Conservation (phyloP, 2,329 filamentous ascomycete species). For the Pyrenophora tritici-repentis region DNA sequence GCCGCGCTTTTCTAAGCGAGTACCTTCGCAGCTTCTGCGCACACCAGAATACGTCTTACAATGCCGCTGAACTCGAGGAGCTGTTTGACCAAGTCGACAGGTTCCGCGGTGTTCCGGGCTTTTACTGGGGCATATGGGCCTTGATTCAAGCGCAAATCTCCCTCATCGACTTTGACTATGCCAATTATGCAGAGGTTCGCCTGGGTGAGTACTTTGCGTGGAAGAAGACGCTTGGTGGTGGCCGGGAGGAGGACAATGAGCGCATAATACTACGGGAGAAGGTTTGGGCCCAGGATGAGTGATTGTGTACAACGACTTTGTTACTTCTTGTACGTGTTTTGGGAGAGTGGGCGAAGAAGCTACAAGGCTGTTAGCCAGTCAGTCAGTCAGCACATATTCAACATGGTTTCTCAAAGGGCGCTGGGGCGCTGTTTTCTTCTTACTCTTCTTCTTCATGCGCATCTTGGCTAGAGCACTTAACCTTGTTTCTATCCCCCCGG, state of each 20-base stretch:
- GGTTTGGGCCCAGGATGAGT: conserved; percentile 71
- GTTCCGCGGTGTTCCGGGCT: conserved; percentile 87
- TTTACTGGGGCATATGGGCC: conserved; percentile 93
- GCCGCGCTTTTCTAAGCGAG: conserved; percentile 78
- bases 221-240: conserved; percentile 74
- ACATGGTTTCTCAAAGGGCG: neutral
- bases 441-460: neutral
- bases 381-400: neutral
- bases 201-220: conserved; percentile 93
- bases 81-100: conserved; percentile 81
- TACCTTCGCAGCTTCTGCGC: conserved; percentile 75
- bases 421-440: neutral
- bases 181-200: conserved; percentile 82
- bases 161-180: conserved; percentile 96
- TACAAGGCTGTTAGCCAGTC: neutral
- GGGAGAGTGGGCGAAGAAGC: neutral
- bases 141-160: conserved; percentile 93
- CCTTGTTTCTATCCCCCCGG: too few relatives aligned
- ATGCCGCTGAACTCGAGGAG: conserved; percentile 66
- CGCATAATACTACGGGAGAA: conserved; percentile 70
- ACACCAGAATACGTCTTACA: conserved; percentile 44
- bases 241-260: conserved; percentile 63
- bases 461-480: neutral
- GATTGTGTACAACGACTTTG: neutral
- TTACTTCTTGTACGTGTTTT: neutral